Evolutionary conservation across 2,329 filamentous ascomycete genomes (phyloP).

Genomic region (Neopestalotiopsis clavispora): DNA sequence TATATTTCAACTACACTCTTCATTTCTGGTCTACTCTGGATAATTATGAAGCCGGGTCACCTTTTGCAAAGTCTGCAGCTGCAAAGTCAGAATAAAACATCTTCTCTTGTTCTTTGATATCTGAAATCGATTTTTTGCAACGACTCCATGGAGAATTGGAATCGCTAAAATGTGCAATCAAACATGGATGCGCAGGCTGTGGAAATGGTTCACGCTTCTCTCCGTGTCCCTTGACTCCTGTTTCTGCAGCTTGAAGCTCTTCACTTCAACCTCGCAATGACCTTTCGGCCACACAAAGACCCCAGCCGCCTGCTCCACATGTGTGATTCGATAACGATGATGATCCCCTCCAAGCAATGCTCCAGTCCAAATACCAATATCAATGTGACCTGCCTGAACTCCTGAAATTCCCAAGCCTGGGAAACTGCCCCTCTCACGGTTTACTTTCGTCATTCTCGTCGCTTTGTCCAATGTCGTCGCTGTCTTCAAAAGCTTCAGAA

Average conservation of each 20-base stretch:
- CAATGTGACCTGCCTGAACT: slow-evolving; percentile 10
- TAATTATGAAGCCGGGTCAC: neutral
- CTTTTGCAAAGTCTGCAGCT: neutral
- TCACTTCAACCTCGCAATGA: neutral
- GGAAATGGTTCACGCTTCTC: neutral
- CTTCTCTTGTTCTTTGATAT: no score
- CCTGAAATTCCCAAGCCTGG: neutral
- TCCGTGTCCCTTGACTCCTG: neutral
- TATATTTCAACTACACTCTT: neutral
- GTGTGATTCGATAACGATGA: neutral
- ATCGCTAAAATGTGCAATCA: neutral
- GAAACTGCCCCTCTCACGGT: neutral
- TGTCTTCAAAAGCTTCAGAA: slow-evolving; percentile 38
- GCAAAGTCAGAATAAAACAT: no score
- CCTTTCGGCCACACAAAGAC: neutral
- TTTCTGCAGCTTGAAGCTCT: neutral
- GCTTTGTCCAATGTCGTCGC: slow-evolving; percentile 36
- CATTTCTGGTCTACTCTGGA: neutral
- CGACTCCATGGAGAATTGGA: neutral
- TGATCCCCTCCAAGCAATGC: neutral
- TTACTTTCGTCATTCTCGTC: slow-evolving; percentile 37
- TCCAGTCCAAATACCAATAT: slow-evolving; percentile 3
- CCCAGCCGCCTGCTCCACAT: neutral
- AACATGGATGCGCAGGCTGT: neutral
- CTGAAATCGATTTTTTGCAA: neutral